phyloP scores from a whole-genome alignment of 1,284 basidiomycete genomes.

The Trametes polyzona region DNA sequence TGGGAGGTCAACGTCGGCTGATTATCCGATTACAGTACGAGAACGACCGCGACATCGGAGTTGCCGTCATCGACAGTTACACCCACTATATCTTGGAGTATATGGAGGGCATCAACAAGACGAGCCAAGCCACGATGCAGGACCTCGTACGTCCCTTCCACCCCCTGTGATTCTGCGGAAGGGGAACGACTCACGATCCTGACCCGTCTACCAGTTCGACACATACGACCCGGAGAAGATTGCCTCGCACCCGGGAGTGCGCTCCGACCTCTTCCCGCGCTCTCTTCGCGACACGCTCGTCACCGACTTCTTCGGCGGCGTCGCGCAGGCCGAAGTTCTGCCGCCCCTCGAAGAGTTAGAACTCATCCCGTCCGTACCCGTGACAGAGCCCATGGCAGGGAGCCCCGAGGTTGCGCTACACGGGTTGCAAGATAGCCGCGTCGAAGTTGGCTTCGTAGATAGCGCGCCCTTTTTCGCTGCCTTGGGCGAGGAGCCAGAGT shows the following conservation, averaged over 20 bases:
- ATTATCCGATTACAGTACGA: conserved; percentile 64
- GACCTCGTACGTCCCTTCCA: conserved; percentile 69
- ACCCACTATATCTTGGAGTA: conserved; percentile 92
- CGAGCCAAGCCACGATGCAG: conserved; percentile 78
- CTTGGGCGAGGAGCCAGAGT: neutral
- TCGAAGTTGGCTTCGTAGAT: neutral
- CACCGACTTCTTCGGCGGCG: conserved; percentile 96
- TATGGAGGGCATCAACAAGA: conserved; percentile 93
- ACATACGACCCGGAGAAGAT: conserved; percentile 79
- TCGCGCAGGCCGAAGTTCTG: conserved; percentile 79
- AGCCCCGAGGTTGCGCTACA: neutral
- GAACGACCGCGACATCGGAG: conserved; percentile 92
- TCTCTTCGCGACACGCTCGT: conserved; percentile 73
- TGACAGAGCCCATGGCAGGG: neutral
- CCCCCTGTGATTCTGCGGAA: no score
- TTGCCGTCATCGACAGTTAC: conserved; percentile 94
- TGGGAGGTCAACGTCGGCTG: neutral
- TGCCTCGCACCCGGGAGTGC: conserved; percentile 85
- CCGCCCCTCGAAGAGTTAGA: conserved; percentile 9
- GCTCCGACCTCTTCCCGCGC: conserved; percentile 82
- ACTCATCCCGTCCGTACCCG: neutral
- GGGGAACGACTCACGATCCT: neutral
- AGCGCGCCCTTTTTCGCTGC: conserved; percentile 11
- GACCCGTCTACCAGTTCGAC: conserved; percentile 62
- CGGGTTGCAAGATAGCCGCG: neutral